These are phyloP conservation scores for Umbelopsis vinacea DNA, from an alignment of 192 early-diverging fungal species.

Conservation along the genomic window DNA sequence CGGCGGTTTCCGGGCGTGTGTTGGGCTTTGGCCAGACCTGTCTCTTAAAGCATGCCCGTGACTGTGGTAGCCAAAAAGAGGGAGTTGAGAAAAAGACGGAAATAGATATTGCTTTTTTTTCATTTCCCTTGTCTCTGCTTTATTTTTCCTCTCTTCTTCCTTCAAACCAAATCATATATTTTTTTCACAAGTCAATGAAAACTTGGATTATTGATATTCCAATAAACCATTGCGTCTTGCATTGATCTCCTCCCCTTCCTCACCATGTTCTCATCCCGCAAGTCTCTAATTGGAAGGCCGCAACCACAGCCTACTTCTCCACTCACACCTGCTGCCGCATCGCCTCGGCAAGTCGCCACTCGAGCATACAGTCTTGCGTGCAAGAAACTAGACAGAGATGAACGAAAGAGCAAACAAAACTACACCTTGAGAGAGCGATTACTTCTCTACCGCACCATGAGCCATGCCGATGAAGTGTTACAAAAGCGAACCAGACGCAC, in stretches of 20 bases:
- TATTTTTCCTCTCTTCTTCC: neutral
- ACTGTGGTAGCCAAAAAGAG: slow-evolving; percentile 2
- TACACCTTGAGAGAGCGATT: slow-evolving; percentile 38
- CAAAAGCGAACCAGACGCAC: slow-evolving; percentile 29
- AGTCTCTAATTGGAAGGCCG: slow-evolving; percentile 18
- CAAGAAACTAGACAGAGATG: slow-evolving; percentile 40
- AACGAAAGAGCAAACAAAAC: slow-evolving; percentile 28
- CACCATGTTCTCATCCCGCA: slow-evolving; percentile 20
- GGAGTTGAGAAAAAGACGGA: slow-evolving; percentile 3
- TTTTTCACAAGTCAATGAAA: slow-evolving; percentile 1
- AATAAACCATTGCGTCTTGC: slow-evolving; percentile 1
- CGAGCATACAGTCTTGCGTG: slow-evolving; percentile 30
- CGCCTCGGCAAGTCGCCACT: slow-evolving; percentile 39
- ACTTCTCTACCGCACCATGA: slow-evolving; percentile 37
- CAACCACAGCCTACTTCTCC: slow-evolving; percentile 20
- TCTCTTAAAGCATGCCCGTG: neutral
- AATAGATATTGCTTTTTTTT: slow-evolving; percentile 13
- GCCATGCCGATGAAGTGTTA: slow-evolving; percentile 33
- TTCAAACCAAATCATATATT: neutral
- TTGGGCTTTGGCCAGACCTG: neutral
- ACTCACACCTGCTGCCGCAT: slow-evolving; percentile 9
- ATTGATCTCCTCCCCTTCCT: neutral
- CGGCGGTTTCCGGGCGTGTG: slow-evolving; percentile 14
- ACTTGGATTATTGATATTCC: neutral
- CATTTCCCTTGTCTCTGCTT: neutral